Evolutionary conservation across 805 yeast species (phyloP).

Genomic region (Metschnikowia dekortorum): DNA sequence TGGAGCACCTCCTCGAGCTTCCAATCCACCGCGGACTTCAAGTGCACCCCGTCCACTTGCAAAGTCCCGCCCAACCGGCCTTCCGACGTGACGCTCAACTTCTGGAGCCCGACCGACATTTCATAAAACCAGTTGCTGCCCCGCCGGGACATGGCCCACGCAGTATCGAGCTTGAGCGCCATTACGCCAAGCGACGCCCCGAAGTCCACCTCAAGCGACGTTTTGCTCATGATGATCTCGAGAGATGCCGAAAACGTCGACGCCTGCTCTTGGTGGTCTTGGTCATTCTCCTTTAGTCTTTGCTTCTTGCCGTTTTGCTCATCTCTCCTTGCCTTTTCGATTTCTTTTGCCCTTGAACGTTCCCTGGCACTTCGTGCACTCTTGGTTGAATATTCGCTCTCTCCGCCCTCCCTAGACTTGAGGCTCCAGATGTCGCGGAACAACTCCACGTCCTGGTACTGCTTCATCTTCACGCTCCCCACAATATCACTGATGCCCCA

Average conservation of each 20-base stretch:
- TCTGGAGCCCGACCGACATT: conserved; percentile 56
- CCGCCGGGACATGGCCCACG: conserved; percentile 70
- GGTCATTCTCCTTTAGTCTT: neutral
- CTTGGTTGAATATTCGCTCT: too few species aligned
- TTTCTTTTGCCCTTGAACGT: too few species aligned
- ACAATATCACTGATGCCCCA: conserved; percentile 52
- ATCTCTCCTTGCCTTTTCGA: neutral
- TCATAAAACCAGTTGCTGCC: conserved; percentile 67
- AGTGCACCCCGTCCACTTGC: conserved; percentile 42
- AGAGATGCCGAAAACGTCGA: conserved; percentile 67
- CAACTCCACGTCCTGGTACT: conserved; percentile 78
- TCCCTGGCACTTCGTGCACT: too few species aligned
- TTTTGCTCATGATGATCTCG: conserved; percentile 50
- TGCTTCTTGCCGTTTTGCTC: neutral
- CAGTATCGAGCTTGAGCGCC: conserved; percentile 47
- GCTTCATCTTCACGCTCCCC: conserved; percentile 71
- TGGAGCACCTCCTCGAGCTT: conserved; percentile 41
- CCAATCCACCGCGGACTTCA: conserved; percentile 74
- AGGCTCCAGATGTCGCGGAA: conserved; percentile 84
- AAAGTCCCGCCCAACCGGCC: conserved; percentile 81
- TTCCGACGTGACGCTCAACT: conserved; percentile 47
- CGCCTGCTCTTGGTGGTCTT: neutral
- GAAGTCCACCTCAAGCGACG: conserved; percentile 60
- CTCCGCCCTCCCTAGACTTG: neutral
- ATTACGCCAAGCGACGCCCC: conserved; percentile 81